These are phyloP conservation scores for Kwoniella pini DNA, from an alignment of 768 basidiomycete species.

Conservation along the genomic window DNA sequence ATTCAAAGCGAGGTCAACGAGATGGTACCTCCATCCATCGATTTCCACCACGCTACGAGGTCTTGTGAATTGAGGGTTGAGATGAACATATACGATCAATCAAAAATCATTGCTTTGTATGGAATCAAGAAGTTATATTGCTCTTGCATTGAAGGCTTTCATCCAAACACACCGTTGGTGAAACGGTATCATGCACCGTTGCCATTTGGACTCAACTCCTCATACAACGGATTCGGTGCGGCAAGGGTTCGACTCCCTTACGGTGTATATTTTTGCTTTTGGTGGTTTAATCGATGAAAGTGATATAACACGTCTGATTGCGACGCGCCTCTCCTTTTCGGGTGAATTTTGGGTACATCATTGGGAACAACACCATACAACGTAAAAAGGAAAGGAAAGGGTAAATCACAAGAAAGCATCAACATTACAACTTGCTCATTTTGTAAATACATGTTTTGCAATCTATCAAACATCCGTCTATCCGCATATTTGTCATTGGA, in stretches of 20 bases:
- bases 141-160: too few relatives aligned
- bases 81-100: too few relatives aligned
- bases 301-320: constrained; percentile 13
- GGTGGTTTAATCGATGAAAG: not conserved
- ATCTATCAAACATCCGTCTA: not conserved
- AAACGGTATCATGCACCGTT: constrained; percentile 28
- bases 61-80: too few relatives aligned
- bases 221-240: constrained; percentile 6
- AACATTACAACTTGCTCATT: not conserved
- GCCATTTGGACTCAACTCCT: constrained; percentile 15
- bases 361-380: too few relatives aligned
- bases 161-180: constrained; percentile 25
- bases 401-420: not conserved
- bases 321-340: constrained; percentile 28
- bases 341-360: too few relatives aligned
- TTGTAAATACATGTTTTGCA: not conserved
- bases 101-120: too few relatives aligned
- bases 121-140: too few relatives aligned
- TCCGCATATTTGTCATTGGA: too few relatives aligned
- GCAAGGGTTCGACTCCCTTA: constrained; percentile 30
- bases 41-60: too few relatives aligned
- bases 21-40: too few relatives aligned
- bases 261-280: constrained; percentile 15
- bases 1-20: too few relatives aligned
- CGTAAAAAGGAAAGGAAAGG: too few relatives aligned